A percentile compares a stretch with the other conserved stretches of the same genome.
Conservation (phyloP, 352 stramenopile genomes). For the Pythium monospermum region DNA sequence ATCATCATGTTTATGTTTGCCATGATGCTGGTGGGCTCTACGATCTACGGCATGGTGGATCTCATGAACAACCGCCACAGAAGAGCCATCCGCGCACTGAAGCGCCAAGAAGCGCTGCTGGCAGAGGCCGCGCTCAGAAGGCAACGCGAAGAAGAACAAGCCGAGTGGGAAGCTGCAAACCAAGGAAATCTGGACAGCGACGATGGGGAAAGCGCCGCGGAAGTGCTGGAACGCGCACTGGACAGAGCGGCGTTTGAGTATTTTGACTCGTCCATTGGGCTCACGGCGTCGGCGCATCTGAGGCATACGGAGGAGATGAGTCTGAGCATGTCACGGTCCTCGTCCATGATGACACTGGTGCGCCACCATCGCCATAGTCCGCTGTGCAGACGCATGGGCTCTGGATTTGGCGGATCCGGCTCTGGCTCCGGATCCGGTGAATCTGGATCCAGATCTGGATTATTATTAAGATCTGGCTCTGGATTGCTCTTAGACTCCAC, state of each 20-base stretch:
- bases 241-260: conserved; percentile 49
- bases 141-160: neutral
- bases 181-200: neutral
- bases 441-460: too few relatives aligned
- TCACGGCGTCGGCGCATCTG: conserved; percentile 40
- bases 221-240: conserved; percentile 27
- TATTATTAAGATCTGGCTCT: too few relatives aligned
- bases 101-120: conserved; percentile 11
- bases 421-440: too few relatives aligned
- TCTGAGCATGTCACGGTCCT: too few relatives aligned
- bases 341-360: neutral
- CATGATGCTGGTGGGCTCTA: conserved; percentile 37
- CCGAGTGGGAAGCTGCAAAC: too few relatives aligned
- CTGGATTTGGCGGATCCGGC: too few relatives aligned
- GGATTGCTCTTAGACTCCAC: neutral
- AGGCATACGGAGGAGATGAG: too few relatives aligned
- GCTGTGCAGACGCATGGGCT: too few relatives aligned
- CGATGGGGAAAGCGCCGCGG: conserved; percentile 1
- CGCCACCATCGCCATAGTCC: too few relatives aligned
- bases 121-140: neutral
- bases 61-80: conserved; percentile 15
- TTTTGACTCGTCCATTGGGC: conserved; percentile 51
- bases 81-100: neutral
- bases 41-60: conserved; percentile 21
- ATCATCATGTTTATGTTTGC: conserved; percentile 50